Evolutionary conservation across 2,329 filamentous ascomycete species (phyloP), one percentile per base, ranked within the genome.

Genomic region (Penicillium brevicompactum): DNA sequence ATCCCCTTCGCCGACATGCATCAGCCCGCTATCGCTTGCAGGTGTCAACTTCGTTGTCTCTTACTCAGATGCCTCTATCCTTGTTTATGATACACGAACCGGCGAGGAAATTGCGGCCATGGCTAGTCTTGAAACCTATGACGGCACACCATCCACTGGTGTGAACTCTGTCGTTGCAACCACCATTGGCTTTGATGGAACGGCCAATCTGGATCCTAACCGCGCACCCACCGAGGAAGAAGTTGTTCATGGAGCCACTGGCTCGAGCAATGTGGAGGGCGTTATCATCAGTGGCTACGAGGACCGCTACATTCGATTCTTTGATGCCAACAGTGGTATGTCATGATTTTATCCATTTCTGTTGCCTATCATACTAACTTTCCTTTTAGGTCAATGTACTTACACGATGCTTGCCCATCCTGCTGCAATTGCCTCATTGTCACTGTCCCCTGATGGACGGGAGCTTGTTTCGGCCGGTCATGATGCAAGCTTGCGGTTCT

Each of bases 351-450:
- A 24, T 6, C 13, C 14, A n/a, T 41, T 32, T 40, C 18, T 40
- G 44, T 27, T 8, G 32, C 18, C 5, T 45, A 21, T n/a, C 21
- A 27, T 24, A 46, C 61, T 67, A 57, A 70, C 61, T 57, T 53
- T 58, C 10, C 18, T 11, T 50, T 11, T 62, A 97, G 94, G 94
- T 54, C 94, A 99, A 91, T 97, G 92, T 78, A 97, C 94, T 61
- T 99, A 99, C 76, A 95, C 90, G 68, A 99, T 99, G 94, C 86
- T 97, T 56, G 94, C 94, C 5, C 94, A 99, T 67, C 92, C 94
- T 0, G 89, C 92, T 3, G 88, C 94, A 53, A 97, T 99, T 63
- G 95, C 94, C 1, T 89, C 90, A 24, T 83, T 99, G 5, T 95
- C 91, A 0, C 84, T 99, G 18, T 96, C 91, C 64, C 94, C 93